Percentiles rank a stretch among this genome's conserved stretches.
These are phyloP conservation scores for Pythium graminicola DNA, from an alignment of 352 stramenopile species.

Conservation along the genomic window DNA sequence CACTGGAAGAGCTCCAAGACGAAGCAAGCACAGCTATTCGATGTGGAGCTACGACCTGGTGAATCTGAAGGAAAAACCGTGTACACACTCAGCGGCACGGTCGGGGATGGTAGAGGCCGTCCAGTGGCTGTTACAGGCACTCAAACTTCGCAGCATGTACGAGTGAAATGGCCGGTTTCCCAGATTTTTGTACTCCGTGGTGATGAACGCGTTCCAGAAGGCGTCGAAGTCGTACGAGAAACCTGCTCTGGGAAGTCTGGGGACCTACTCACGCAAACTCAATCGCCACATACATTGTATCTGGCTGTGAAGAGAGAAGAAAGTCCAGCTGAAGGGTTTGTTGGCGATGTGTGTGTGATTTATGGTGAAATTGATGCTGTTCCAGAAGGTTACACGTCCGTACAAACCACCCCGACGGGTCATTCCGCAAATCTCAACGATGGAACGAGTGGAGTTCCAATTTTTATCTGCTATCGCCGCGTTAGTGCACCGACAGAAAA, in stretches of 20 bases:
- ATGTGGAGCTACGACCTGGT: slow-evolving; percentile 56
- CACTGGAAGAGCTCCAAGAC: slow-evolving; percentile 70
- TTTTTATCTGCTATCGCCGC: slow-evolving; percentile 80
- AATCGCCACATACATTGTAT: slow-evolving; percentile 67
- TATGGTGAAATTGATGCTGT: slow-evolving; percentile 83
- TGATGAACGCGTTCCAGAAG: slow-evolving; percentile 66
- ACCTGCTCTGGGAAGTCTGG: slow-evolving; percentile 64
- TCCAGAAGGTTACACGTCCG: slow-evolving; percentile 67
- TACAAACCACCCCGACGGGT: slow-evolving; percentile 59
- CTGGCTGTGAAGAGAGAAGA: slow-evolving; percentile 67
- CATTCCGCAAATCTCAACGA: slow-evolving; percentile 82
- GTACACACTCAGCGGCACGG: slow-evolving; percentile 55
- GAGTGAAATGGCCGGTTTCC: slow-evolving; percentile 71
- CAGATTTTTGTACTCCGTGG: slow-evolving; percentile 66
- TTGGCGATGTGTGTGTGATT: slow-evolving; percentile 76
- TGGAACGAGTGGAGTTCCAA: slow-evolving; percentile 55
- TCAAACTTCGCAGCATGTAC: slow-evolving; percentile 53
- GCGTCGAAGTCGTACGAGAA: slow-evolving; percentile 55
- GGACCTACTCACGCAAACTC: slow-evolving; percentile 67
- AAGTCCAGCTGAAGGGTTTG: slow-evolving; percentile 33
- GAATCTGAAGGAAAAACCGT: slow-evolving; percentile 6
- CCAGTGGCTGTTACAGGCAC: slow-evolving; percentile 44
- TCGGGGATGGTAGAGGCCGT: slow-evolving; percentile 62
- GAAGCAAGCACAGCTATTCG: slow-evolving; percentile 66
- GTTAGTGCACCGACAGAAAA: slow-evolving; percentile 32